phyloP scores from a whole-genome alignment of 805 yeast genomes.

The Candida patagonica region DNA sequence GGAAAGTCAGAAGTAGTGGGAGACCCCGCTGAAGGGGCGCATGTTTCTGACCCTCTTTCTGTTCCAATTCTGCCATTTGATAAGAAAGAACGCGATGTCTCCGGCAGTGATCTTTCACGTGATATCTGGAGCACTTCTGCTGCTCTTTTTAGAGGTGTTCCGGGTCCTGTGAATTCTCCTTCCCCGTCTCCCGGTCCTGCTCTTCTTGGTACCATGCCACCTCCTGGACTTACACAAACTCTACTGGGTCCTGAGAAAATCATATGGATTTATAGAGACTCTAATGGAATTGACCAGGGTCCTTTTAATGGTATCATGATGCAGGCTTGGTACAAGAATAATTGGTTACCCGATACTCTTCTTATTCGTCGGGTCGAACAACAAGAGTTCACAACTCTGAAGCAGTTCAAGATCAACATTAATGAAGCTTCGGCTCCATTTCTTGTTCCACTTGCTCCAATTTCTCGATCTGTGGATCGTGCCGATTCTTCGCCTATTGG shows the following conservation, averaged over 20 bases:
- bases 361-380: conserved; percentile 54
- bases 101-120: too few species aligned
- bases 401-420: conserved; percentile 41
- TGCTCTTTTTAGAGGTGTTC: background rate
- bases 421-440: conserved; percentile 53
- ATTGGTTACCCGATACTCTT: conserved; percentile 48
- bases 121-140: background rate
- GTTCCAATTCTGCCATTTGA: too few species aligned
- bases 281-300: conserved; percentile 64
- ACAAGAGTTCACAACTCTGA: conserved; percentile 38
- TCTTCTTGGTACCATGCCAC: conserved; percentile 7
- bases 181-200: background rate
- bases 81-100: too few species aligned
- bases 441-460: conserved; percentile 33
- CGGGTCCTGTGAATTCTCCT: background rate
- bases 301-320: conserved; percentile 66
- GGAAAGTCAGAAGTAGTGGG: too few species aligned
- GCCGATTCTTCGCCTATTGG: too few species aligned
- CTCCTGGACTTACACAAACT: conserved; percentile 11
- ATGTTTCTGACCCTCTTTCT: too few species aligned
- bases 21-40: too few species aligned
- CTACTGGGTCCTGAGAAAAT: conserved; percentile 32
- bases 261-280: conserved; percentile 68
- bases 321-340: conserved; percentile 67
- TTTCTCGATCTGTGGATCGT: too few species aligned